Evolutionary conservation across 345 rosid species (phyloP).

Genomic region (Boechera retrofracta): DNA sequence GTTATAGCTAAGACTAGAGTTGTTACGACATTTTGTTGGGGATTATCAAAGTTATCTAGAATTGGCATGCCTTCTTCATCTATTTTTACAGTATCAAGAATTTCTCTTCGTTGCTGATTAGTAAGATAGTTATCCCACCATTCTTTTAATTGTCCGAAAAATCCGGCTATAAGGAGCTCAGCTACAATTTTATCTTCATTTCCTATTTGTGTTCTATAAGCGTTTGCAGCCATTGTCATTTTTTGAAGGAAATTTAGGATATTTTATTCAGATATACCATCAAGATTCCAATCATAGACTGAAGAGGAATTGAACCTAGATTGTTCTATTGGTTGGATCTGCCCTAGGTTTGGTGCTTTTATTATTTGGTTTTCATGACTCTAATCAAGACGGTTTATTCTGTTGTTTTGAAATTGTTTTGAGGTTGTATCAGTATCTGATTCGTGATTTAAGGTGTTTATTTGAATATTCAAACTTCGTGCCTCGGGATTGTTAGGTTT

Average conservation of each 20-base stretch:
- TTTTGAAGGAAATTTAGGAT: no score
- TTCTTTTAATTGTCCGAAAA: neutral
- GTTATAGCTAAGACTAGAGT: neutral
- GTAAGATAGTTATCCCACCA: constrained; percentile 8
- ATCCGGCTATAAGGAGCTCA: neutral
- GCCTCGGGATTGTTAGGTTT: no score
- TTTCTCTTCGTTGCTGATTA: neutral
- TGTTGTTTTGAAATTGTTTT: no score
- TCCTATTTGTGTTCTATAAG: neutral
- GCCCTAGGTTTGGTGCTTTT: neutral
- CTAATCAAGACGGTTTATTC: no score
- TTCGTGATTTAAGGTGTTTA: no score
- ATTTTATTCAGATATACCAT: neutral
- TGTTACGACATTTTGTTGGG: neutral
- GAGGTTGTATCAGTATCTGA: no score
- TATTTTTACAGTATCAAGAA: neutral
- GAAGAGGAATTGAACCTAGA: neutral
- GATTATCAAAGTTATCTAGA: neutral
- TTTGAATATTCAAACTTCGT: no score
- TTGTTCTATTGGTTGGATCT: neutral
- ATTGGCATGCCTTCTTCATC: neutral
- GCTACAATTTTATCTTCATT: neutral
- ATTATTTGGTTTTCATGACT: no score
- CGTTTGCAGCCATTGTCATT: neutral
- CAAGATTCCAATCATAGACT: neutral